Evolutionary conservation across 495 filamentous ascomycete species (phyloP).

Genomic region (Podospora fimiseda): DNA sequence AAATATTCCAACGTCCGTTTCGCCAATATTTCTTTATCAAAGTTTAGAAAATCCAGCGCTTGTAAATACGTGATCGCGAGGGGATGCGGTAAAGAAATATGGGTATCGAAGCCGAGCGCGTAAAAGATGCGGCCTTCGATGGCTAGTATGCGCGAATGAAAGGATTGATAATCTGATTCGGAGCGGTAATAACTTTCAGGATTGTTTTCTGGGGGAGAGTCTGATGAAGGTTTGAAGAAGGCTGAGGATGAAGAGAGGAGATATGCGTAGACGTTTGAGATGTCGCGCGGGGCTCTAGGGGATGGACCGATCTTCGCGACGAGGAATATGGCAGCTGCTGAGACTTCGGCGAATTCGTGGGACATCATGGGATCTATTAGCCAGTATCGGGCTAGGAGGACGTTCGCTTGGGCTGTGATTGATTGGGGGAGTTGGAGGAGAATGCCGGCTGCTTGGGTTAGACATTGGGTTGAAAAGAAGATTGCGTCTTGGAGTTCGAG

Average conservation of each 20-base stretch:
- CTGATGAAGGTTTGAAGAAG: conserved; percentile 44
- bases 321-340: conserved; percentile 75
- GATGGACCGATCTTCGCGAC: conserved; percentile 75
- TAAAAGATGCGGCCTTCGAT: conserved; percentile 71
- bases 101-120: conserved; percentile 71
- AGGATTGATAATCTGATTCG: conserved; percentile 60
- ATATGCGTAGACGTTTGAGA: conserved; percentile 78
- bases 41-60: conserved; percentile 58
- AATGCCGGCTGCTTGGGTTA: conserved; percentile 84
- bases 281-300: conserved; percentile 67
- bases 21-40: conserved; percentile 43
- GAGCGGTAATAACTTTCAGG: conserved; percentile 64
- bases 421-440: conserved; percentile 83
- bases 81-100: conserved; percentile 76
- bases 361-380: conserved; percentile 45
- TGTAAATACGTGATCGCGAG: conserved; percentile 92
- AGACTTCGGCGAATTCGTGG: conserved; percentile 57
- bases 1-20: conserved; percentile 65
- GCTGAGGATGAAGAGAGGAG: conserved; percentile 64
- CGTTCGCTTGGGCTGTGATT: conserved; percentile 78
- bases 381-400: conserved; percentile 88
- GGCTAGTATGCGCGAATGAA: conserved; percentile 55
- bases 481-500: conserved; percentile 69
- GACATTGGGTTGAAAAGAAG: conserved; percentile 59
- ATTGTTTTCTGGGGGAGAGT: conserved; percentile 30